Base-by-base conservation (phyloP, 2,329 filamentous ascomycete species). In the Neocatenulostroma microsporum region DNA sequence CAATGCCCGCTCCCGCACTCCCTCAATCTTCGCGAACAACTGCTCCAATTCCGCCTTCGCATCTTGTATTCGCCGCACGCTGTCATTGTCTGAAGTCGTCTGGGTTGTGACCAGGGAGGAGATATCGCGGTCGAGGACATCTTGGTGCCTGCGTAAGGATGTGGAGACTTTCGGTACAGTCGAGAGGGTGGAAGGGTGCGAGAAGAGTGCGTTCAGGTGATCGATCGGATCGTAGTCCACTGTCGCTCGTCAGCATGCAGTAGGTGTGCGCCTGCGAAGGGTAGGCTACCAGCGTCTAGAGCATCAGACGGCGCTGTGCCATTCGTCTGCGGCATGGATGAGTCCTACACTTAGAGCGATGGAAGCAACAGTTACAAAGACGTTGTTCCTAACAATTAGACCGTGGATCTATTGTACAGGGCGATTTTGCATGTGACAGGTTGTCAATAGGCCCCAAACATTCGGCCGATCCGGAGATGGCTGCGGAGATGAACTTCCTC, bases 21-120 rank as follows among this genome's bases (percentile, higher is more conserved):
- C 84, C 61, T 96, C 89, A 60, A 98, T 95, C 66, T 93, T 94
- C 54, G 80, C 78, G 70, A 98, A 95, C 25, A 98, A 78, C 50
- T 83, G 80, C 13, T 83, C 82, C 45, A 98, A 77, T 65, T 96
- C 91, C 39, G 78, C 75, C 66, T 95, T 89, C 29, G 91, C 88
- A 34, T 82, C 78, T 65, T 93, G 84, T 68, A 98, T 95, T 49
- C 88, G 82, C 64, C 85, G 78, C 44, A 96, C 81, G 58, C 84
- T 93, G 51, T 88, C 86, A 54, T 83, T 78, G 62, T 93, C 84
- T 39, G 84, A 85, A 56, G 82, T 83, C 29, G 86, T 83, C 67
- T 95, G 89, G 30, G 79, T 67, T 42, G 73, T 76, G 49, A 82
- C 76, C 47, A 93, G 78, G 34, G 69, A 66, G 43, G 76, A 71